A percentile compares a stretch with the other conserved stretches of the same genome.
These are phyloP conservation scores for Claviceps sp. DNA, from an alignment of 2,329 filamentous ascomycete genomes.

Conservation along the genomic window DNA sequence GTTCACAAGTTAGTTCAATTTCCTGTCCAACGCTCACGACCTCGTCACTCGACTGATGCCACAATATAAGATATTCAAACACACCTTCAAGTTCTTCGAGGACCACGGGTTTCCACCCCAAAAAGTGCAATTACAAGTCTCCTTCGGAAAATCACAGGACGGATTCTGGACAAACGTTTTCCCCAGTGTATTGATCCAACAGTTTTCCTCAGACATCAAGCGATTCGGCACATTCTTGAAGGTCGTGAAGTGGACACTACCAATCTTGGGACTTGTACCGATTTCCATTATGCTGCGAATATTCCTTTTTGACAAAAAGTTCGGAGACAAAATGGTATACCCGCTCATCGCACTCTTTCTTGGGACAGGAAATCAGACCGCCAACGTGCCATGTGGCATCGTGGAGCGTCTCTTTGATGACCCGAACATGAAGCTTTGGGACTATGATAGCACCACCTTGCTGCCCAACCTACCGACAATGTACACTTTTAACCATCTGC, in stretches of 20 bases:
- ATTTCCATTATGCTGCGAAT: slow-evolving; percentile 53
- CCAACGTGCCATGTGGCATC: slow-evolving; percentile 56
- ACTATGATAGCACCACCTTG: slow-evolving; percentile 40
- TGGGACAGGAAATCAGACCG: slow-evolving; percentile 61
- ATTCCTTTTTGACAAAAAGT: slow-evolving; percentile 56
- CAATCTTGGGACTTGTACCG: slow-evolving; percentile 45
- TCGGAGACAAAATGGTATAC: slow-evolving; percentile 56
- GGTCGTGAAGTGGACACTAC: slow-evolving; percentile 45
- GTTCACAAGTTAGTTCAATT: slow-evolving; percentile 21
- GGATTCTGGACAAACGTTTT: slow-evolving; percentile 55
- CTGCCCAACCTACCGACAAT: slow-evolving; percentile 48
- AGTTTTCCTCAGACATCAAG: slow-evolving; percentile 41
- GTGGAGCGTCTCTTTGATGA: slow-evolving; percentile 47
- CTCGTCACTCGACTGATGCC: background rate
- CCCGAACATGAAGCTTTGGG: slow-evolving; percentile 46
- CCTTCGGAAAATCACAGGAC: slow-evolving; percentile 45
- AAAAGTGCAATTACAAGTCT: slow-evolving; percentile 46
- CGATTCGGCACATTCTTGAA: slow-evolving; percentile 42
- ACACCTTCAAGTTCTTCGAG: slow-evolving; percentile 52
- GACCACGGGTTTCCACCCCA: slow-evolving; percentile 41
- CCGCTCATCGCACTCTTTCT: slow-evolving; percentile 62
- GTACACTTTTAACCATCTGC: slow-evolving; percentile 52
- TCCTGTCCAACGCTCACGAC: no score
- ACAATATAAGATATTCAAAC: slow-evolving; percentile 44
- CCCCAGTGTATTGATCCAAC: slow-evolving; percentile 42